phyloP scores from a whole-genome alignment of 2,329 filamentous ascomycete genomes.

The Diaporthe nobilis region DNA sequence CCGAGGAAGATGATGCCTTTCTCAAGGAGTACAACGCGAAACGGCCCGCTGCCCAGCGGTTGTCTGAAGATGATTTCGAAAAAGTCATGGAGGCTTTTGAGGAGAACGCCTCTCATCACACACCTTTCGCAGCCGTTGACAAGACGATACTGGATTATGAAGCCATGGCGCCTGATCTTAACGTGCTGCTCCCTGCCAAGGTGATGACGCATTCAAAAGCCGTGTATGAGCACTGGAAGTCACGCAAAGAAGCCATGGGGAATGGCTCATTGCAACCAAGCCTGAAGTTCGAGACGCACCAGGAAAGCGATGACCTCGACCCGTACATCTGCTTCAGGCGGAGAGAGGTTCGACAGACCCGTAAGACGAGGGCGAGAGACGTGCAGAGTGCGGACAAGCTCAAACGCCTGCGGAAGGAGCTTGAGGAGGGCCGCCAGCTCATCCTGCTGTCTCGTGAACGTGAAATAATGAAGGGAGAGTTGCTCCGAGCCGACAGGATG shows the following conservation, averaged over 20 bases:
- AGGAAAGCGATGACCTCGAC: slow-evolving; percentile 94
- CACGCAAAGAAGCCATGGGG: slow-evolving; percentile 73
- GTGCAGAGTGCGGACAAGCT: slow-evolving; percentile 95
- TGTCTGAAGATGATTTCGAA: slow-evolving; percentile 94
- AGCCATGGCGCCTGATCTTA: slow-evolving; percentile 79
- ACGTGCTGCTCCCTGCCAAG: slow-evolving; percentile 58
- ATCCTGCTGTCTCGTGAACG: slow-evolving; percentile 83
- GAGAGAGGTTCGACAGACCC: slow-evolving; percentile 92
- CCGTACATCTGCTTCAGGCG: slow-evolving; percentile 98
- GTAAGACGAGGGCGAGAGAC: slow-evolving; percentile 94
- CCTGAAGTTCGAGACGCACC: slow-evolving; percentile 94
- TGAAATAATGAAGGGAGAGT: slow-evolving; percentile 83
- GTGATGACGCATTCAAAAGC: slow-evolving; percentile 76
- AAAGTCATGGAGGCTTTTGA: slow-evolving; percentile 96
- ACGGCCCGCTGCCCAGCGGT: slow-evolving; percentile 72
- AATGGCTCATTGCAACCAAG: slow-evolving; percentile 82
- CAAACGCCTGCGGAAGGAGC: slow-evolving; percentile 89
- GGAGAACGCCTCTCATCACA: slow-evolving; percentile 84
- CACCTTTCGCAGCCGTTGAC: slow-evolving; percentile 91
- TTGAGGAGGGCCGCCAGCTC: slow-evolving; percentile 89
- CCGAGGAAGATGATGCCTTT: slow-evolving; percentile 87
- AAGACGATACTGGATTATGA: slow-evolving; percentile 86
- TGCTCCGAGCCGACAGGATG: slow-evolving; percentile 79
- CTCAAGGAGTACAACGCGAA: slow-evolving; percentile 88
- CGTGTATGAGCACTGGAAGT: slow-evolving; percentile 92